Base-by-base conservation (phyloP, 2,329 filamentous ascomycete species). In the Ascochyta viciae-villosae region DNA sequence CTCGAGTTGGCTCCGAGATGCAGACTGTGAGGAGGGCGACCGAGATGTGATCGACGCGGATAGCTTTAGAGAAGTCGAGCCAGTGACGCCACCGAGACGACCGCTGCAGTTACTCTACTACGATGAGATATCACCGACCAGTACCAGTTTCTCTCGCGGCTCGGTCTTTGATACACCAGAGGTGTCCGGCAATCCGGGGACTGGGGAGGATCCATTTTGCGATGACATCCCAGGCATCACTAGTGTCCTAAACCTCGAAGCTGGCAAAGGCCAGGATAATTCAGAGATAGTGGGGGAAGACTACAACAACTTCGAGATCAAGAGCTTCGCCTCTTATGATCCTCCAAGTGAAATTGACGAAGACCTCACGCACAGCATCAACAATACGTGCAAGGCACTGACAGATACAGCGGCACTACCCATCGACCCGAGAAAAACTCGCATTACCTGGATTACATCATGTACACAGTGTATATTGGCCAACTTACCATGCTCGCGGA, bases 401-500 rank as follows among this genome's bases (percentile, higher is more conserved):
- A n/a, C 5, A n/a, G 4, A 26, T 12, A 26, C 13, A n/a, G 26
- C 9, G 12, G 22, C 16, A 29, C 16, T 23, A 5, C 6, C 24
- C 12, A 26, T 55, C n/a, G 48, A 62, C 8, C 40, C 49, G 3
- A 23, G 50, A 13, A 31, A 31, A 9, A 50, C 60, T 1, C 57
- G 55, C 13, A 44, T 68, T n/a, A 57, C 71, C 1, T 64, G 43
- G 27, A 37, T 75, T 6, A 65, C 62, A 6, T 73, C 72, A 3
- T 75, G 73, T 19, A 57, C 68, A 0, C 70, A 74, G 54, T 75
- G 73, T 57, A 65, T 57, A 1, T 60, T 68, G 19, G 47, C 58
- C 0, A 34, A 46, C 2, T 61, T 75, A 2, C 64, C 65, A 8
- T 75, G 73, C 51, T 74, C 71, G 0, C 60, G 70, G 24, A 72